These are phyloP conservation scores for Bruguiera sexangula DNA, from an alignment of 345 rosid species.

Conservation along the genomic window DNA sequence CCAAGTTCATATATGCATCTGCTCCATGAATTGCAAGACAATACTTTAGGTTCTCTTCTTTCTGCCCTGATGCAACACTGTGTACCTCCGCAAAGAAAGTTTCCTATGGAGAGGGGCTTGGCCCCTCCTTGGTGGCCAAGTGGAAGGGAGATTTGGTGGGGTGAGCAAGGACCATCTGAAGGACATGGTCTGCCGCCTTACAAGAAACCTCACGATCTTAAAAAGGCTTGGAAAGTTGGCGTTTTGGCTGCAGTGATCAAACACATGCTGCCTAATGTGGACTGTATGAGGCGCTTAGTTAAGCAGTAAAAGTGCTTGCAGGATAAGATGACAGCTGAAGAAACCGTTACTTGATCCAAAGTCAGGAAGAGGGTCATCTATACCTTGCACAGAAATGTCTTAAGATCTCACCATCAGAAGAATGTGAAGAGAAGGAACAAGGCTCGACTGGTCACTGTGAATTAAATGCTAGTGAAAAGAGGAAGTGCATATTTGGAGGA, in stretches of 20 bases:
- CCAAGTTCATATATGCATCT: slow-evolving; percentile 38
- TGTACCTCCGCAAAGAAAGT: slow-evolving; percentile 55
- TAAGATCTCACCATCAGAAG: slow-evolving; percentile 30
- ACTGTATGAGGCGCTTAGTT: slow-evolving; percentile 43
- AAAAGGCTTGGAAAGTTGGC: slow-evolving; percentile 71
- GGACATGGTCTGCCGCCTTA: slow-evolving; percentile 64
- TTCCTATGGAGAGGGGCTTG: slow-evolving; percentile 54
- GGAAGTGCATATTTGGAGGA: slow-evolving; percentile 21
- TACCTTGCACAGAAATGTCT: slow-evolving; percentile 31
- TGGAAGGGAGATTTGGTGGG: slow-evolving; percentile 65
- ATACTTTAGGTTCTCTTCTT: slow-evolving; percentile 61
- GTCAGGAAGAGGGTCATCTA: slow-evolving; percentile 47
- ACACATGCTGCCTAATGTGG: slow-evolving; percentile 53
- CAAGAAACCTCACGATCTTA: slow-evolving; percentile 63
- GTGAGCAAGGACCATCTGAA: slow-evolving; percentile 39
- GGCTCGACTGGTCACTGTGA: slow-evolving; percentile 9
- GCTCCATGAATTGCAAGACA: slow-evolving; percentile 58
- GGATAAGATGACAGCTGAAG: slow-evolving; percentile 67
- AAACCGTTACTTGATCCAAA: slow-evolving; percentile 53
- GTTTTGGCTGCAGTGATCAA: slow-evolving; percentile 62
- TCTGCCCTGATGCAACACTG: slow-evolving; percentile 71
- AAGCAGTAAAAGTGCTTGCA: slow-evolving; percentile 65
- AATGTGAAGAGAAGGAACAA: slow-evolving; percentile 11
- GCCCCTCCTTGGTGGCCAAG: slow-evolving; percentile 82
- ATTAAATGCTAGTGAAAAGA: slow-evolving; percentile 11